Evolutionary conservation across 2,329 filamentous ascomycete genomes (phyloP).

Genomic region (Clarireedia hainanense): DNA sequence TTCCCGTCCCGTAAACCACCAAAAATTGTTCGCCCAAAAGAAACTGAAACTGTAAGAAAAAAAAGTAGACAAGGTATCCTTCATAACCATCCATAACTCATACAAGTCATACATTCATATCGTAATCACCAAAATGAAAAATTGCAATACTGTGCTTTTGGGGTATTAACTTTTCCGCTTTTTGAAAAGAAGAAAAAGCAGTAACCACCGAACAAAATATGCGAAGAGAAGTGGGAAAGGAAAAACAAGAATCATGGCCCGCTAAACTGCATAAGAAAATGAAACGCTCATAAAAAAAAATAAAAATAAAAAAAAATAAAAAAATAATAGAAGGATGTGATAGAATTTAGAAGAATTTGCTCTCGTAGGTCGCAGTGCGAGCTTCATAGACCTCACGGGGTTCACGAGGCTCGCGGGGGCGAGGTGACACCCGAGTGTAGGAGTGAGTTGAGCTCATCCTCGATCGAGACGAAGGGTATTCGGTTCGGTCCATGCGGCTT

Average conservation of each 20-base stretch:
- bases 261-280: slow-evolving; percentile 17
- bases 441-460: slow-evolving; percentile 21
- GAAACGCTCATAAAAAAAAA: slow-evolving; percentile 15
- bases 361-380: background rate
- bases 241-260: slow-evolving; percentile 15
- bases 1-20: background rate
- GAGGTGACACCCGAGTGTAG: slow-evolving; percentile 17
- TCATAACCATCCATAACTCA: slow-evolving; percentile 22
- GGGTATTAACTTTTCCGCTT: slow-evolving; percentile 23
- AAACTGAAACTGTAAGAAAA: slow-evolving; percentile 4
- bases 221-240: slow-evolving; percentile 17
- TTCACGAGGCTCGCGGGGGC: slow-evolving; percentile 9
- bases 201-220: slow-evolving; percentile 18
- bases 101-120: slow-evolving; percentile 28
- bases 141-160: slow-evolving; percentile 19
- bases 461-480: slow-evolving; percentile 10
- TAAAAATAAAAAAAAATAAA: background rate
- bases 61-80: slow-evolving; percentile 18
- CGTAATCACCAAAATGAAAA: slow-evolving; percentile 3
- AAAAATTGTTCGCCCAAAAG: background rate
- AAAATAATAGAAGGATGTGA: slow-evolving; percentile 1
- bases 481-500: slow-evolving; percentile 16
- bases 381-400: slow-evolving; percentile 6
- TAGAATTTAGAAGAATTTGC: background rate
- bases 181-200: slow-evolving; percentile 19